A percentile compares a stretch with the other conserved stretches of the same genome.
Evolutionary conservation across 2,329 filamentous ascomycete genomes (phyloP).

Genomic region (Leptographium flavum): DNA sequence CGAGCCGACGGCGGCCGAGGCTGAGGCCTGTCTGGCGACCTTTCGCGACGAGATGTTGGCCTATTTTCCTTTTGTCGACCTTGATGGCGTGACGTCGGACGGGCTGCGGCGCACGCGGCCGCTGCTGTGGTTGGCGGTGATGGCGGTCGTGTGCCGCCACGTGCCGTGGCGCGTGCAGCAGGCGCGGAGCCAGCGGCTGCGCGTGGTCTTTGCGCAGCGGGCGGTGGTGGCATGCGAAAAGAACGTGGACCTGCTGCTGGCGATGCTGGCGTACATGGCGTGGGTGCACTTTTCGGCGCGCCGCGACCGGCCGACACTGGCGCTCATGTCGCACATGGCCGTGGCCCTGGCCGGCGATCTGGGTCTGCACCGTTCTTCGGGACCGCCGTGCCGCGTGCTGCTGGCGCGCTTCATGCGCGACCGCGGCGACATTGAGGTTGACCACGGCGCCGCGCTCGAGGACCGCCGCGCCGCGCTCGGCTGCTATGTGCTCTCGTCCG

Average conservation of each 20-base stretch:
- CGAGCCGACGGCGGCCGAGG: conserved; percentile 20
- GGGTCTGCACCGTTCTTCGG: conserved; percentile 22
- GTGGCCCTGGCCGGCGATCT: conserved; percentile 29
- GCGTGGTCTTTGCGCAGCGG: conserved; percentile 27
- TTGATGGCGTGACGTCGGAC: conserved; percentile 22
- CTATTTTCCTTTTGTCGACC: conserved; percentile 29
- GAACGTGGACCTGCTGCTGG: conserved; percentile 33
- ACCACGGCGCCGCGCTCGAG: conserved; percentile 19
- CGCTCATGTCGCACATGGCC: conserved; percentile 26
- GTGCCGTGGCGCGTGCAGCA: conserved; percentile 24
- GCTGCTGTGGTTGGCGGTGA: conserved; percentile 35
- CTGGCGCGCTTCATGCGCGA: conserved; percentile 7
- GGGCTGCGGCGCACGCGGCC: conserved; percentile 26
- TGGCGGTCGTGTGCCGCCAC: conserved; percentile 28
- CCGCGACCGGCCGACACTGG: conserved; percentile 26
- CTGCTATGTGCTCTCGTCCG: conserved; percentile 27
- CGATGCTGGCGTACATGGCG: conserved; percentile 24
- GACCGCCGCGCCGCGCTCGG: conserved; percentile 33
- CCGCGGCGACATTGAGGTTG: conserved; percentile 7
- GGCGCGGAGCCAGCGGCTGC: conserved; percentile 25
- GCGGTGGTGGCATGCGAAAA: conserved; percentile 32
- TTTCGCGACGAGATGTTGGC: conserved; percentile 26
- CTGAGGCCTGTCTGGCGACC: conserved; percentile 22
- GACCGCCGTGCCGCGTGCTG: conserved; percentile 3
- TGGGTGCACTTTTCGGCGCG: conserved; percentile 11